Base-by-base conservation (phyloP, 2,329 filamentous ascomycete species). In the Aspergillus sp. region DNA sequence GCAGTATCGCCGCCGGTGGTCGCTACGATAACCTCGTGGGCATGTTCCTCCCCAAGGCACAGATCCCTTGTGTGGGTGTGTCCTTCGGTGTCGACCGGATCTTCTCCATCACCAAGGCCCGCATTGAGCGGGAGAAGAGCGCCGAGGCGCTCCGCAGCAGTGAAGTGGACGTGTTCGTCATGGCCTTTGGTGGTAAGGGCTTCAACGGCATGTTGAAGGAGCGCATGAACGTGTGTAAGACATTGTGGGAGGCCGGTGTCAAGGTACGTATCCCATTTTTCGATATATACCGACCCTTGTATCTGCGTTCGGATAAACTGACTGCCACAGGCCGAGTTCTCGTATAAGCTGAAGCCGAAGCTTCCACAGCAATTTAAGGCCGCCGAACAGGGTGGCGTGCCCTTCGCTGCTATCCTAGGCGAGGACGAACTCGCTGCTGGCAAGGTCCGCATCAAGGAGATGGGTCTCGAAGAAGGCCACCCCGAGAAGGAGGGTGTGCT, bases 11-110 rank as follows among this genome's bases (percentile, higher is more conserved):
- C 42, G 92, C 91, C 3, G 92, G 91, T 66, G 90, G 91, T 42
- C 87, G 92, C 55, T 96, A 96, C 72, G 93, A 96, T 73, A 87
- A 94, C 67, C 82, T 96, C 3, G 93, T 96, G 4, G 89, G 89
- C 74, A 96, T 96, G 90, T 96, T 96, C 78, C 86, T 84, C 51
- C 87, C 87, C 63, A 93, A 92, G 75, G 82, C 79, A 19, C 86
- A 92, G 68, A 90, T 96, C 51, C 93, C 90, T n/a, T 93, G 89
- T 62, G 88, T 94, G 5, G 89, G 89, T 57, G 89, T 95, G 61
- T 96, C 92, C 1, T 96, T 97, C 67, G 93, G 93, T 50, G 90
- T 96, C 45, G 93, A 97, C 73, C 87, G 93, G 62, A 96, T 97
- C 66, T 96, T 95, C 76, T 90, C 88, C 62, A 92, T 96, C 66